Percentiles rank a stretch among this genome's conserved stretches.
These are phyloP conservation scores for Rhazya stricta DNA, from an alignment of 257 asterid genomes.

Conservation along the genomic window DNA sequence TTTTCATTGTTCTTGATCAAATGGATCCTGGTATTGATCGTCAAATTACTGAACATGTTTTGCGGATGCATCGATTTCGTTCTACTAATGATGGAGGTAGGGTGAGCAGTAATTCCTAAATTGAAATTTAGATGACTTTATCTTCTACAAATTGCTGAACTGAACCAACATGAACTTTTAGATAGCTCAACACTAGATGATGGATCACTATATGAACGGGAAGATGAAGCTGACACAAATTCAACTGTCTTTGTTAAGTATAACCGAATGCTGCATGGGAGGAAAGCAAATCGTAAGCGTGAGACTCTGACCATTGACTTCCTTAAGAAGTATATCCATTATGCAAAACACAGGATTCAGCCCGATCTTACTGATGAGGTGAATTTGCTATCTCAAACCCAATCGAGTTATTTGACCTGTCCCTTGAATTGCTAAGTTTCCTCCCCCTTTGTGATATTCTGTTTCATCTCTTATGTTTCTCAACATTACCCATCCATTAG, in stretches of 20 bases:
- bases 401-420: background rate
- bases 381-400: constrained; percentile 1
- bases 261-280: constrained; percentile 84
- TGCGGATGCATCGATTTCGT: constrained; percentile 85
- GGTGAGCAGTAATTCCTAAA: constrained; percentile 6
- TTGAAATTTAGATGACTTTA: constrained; percentile 10
- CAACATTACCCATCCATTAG: background rate
- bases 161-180: constrained; percentile 24
- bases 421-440: background rate
- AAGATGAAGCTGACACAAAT: constrained; percentile 61
- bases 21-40: constrained; percentile 95
- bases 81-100: constrained; percentile 71
- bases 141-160: constrained; percentile 11
- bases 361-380: constrained; percentile 99
- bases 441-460: background rate
- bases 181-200: constrained; percentile 47
- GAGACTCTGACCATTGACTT: constrained; percentile 81
- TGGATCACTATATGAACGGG: constrained; percentile 46
- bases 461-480: background rate
- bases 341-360: constrained; percentile 77
- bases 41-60: constrained; percentile 79
- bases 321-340: constrained; percentile 85
- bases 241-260: constrained; percentile 72
- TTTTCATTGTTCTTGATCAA: constrained; percentile 97
- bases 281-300: constrained; percentile 53